Evolutionary conservation across 371 early-diverging fungal genomes (phyloP).

Genomic region (Mucor racemosus): DNA sequence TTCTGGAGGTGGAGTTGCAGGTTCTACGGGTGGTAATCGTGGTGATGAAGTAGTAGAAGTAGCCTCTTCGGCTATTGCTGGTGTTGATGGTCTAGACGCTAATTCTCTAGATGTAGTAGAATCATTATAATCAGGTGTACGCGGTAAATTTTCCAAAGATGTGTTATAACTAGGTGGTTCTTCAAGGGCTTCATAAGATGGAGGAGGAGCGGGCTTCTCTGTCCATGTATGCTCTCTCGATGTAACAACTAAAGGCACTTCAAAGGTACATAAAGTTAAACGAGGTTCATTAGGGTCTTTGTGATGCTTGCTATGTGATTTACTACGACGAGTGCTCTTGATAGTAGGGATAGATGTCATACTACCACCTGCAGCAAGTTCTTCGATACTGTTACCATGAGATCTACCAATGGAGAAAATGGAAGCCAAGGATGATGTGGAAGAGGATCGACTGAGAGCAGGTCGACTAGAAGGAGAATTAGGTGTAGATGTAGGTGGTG

Average conservation of each 20-base stretch:
- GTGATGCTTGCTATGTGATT: slow-evolving; percentile 4
- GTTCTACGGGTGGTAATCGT: slow-evolving; percentile 2
- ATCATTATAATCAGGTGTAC: slow-evolving; percentile 42
- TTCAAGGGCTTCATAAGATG: slow-evolving; percentile 42
- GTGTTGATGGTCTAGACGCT: background rate
- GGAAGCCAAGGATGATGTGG: slow-evolving; percentile 50
- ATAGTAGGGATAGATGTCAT: slow-evolving; percentile 25
- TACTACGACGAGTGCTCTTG: slow-evolving; percentile 21
- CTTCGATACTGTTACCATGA: slow-evolving; percentile 14
- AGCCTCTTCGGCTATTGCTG: background rate
- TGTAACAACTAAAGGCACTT: slow-evolving; percentile 49
- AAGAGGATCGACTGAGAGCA: slow-evolving; percentile 42
- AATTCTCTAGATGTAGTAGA: slow-evolving; percentile 5
- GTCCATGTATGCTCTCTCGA: slow-evolving; percentile 50
- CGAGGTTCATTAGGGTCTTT: slow-evolving; percentile 20
- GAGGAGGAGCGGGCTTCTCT: slow-evolving; percentile 31
- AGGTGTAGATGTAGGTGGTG: slow-evolving; percentile 19
- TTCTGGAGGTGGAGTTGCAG: background rate
- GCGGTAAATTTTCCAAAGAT: slow-evolving; percentile 39
- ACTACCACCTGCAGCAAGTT: slow-evolving; percentile 10
- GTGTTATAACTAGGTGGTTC: slow-evolving; percentile 47
- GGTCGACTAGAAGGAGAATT: slow-evolving; percentile 37
- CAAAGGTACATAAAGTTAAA: slow-evolving; percentile 40
- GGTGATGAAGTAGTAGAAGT: background rate
- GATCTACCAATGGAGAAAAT: slow-evolving; percentile 49